Conservation (phyloP, 1,284 basidiomycete species). For the Heliocybe sulcata region DNA sequence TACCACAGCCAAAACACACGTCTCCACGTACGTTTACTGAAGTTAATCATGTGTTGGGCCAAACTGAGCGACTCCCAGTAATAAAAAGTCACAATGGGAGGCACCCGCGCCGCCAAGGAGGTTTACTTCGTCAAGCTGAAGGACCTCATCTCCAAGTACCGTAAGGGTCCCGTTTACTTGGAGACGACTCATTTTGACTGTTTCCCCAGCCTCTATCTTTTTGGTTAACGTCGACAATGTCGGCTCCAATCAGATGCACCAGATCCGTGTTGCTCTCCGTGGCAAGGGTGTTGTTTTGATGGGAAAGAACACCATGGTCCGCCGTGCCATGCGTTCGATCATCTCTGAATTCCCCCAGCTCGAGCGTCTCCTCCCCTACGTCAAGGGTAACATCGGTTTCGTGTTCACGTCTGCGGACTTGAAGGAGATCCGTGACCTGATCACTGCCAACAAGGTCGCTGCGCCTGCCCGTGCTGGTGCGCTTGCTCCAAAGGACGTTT, state of each 20-base stretch:
- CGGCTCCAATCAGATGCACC: slow-evolving; percentile 99
- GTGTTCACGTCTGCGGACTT: slow-evolving; percentile 94
- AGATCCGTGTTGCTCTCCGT: slow-evolving; percentile 95
- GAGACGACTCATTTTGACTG: not conserved
- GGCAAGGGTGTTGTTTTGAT: slow-evolving; percentile 96
- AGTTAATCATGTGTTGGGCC: not conserved
- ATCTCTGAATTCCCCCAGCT: slow-evolving; percentile 88
- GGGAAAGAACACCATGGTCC: slow-evolving; percentile 99
- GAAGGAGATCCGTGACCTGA: slow-evolving; percentile 90
- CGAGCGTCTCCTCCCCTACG: slow-evolving; percentile 93
- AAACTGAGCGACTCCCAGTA: slow-evolving; percentile 13
- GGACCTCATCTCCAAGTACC: slow-evolving; percentile 87
- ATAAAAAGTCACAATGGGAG: slow-evolving; percentile 71
- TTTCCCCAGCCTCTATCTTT: slow-evolving; percentile 84
- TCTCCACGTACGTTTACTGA: slow-evolving; percentile 17
- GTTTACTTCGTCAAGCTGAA: slow-evolving; percentile 93
- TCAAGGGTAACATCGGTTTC: slow-evolving; percentile 98
- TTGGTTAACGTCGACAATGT: slow-evolving; percentile 99
- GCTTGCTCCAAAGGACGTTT: slow-evolving; percentile 87
- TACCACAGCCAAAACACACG: slow-evolving; percentile 19
- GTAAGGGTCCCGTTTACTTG: slow-evolving; percentile 35
- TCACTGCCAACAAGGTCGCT: slow-evolving; percentile 95
- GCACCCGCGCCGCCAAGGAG: slow-evolving; percentile 85
- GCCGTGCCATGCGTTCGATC: slow-evolving; percentile 92
- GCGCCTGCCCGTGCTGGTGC: slow-evolving; percentile 99